A percentile compares a stretch with the other conserved stretches of the same genome.
Conservation (phyloP, 2,329 filamentous ascomycete genomes). For the Talaromyces sp. region DNA sequence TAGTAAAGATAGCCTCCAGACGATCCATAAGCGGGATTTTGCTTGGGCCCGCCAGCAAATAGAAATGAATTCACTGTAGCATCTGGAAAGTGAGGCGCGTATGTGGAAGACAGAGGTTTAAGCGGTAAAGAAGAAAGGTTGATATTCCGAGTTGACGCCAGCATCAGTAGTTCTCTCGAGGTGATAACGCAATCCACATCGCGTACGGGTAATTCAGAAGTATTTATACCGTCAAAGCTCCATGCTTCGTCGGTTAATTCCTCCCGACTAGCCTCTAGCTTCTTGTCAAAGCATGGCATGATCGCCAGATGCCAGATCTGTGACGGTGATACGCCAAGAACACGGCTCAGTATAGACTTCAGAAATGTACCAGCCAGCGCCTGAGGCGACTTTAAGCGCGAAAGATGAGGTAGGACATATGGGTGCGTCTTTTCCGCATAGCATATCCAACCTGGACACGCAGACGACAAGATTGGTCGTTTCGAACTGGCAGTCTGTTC, state of each 20-base stretch:
- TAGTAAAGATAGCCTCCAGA: conserved; percentile 88
- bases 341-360: conserved; percentile 75
- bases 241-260: conserved; percentile 82
- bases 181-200: conserved; percentile 99
- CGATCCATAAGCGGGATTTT: conserved; percentile 60
- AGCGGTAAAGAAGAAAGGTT: conserved; percentile 69
- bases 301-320: conserved; percentile 91
- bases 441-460: conserved; percentile 97
- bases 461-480: conserved; percentile 64
- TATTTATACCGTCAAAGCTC: conserved; percentile 39
- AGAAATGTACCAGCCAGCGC: conserved; percentile 84
- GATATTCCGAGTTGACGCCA: conserved; percentile 74
- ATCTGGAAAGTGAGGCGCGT: conserved; percentile 65
- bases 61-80: conserved; percentile 65
- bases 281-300: conserved; percentile 99
- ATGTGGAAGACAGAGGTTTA: conserved; percentile 44
- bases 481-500: conserved; percentile 26
- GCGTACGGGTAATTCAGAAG: conserved; percentile 49
- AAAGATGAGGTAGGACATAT: conserved; percentile 85
- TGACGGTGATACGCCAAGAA: conserved; percentile 65
- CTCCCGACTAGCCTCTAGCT: conserved; percentile 88
- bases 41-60: conserved; percentile 53
- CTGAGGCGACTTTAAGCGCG: conserved; percentile 87
- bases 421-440: conserved; percentile 98
- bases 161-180: conserved; percentile 85